A percentile compares a stretch with the other conserved stretches of the same genome.
These are phyloP conservation scores for Cytospora mali DNA, from an alignment of 2,329 filamentous ascomycete genomes.

Conservation along the genomic window DNA sequence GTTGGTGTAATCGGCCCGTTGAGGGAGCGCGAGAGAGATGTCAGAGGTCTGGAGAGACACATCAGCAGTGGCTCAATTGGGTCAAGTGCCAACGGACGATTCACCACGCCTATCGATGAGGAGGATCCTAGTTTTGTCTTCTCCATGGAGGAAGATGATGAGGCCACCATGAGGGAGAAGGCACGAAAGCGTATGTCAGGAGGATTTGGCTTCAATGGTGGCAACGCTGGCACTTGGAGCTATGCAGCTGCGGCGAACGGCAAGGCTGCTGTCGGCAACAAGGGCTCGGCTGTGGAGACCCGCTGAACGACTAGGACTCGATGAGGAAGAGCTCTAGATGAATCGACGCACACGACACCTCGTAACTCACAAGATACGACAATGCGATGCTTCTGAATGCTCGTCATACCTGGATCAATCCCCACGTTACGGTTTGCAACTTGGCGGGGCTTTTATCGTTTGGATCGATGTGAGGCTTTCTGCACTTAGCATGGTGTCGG, in stretches of 20 bases:
- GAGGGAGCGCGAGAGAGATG: constrained; percentile 42
- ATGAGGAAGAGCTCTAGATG: neutral
- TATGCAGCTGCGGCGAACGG: constrained; percentile 41
- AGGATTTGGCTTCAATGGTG: constrained; percentile 39
- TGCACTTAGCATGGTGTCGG: neutral
- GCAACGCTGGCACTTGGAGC: constrained; percentile 42
- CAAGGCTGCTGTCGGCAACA: constrained; percentile 19
- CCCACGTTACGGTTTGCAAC: neutral
- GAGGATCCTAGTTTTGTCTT: constrained; percentile 67
- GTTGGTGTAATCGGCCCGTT: constrained; percentile 43
- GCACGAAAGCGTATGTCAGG: constrained; percentile 54
- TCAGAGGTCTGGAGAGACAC: constrained; percentile 56
- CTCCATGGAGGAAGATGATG: constrained; percentile 66
- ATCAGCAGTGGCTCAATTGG: constrained; percentile 62
- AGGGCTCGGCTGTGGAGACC: constrained; percentile 25
- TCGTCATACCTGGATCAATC: neutral
- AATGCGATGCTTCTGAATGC: neutral
- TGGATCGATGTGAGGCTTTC: neutral
- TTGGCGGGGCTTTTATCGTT: neutral
- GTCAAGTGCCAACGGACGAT: constrained; percentile 55
- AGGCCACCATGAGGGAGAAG: constrained; percentile 45
- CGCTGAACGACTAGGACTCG: constrained; percentile 12
- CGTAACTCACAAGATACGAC: constrained; percentile 1
- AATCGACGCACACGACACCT: constrained; percentile 7
- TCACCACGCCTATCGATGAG: constrained; percentile 67